These are phyloP conservation scores for Tuber aestivum DNA, from an alignment of 495 filamentous ascomycete species.

Conservation along the genomic window DNA sequence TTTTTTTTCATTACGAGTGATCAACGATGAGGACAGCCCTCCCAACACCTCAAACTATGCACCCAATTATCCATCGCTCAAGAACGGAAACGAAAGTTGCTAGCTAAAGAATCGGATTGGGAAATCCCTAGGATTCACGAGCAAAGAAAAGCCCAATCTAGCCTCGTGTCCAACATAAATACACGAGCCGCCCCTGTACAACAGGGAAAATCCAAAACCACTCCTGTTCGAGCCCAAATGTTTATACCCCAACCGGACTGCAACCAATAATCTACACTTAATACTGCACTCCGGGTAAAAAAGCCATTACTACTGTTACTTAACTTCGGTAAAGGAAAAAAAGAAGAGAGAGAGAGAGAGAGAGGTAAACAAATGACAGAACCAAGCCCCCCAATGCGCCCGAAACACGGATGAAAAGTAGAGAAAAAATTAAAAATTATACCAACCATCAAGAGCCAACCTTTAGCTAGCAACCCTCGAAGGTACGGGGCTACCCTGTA, in stretches of 20 bases:
- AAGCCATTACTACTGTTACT: not conserved
- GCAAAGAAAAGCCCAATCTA: not conserved
- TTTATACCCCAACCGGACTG: not conserved
- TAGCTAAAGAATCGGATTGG: not conserved
- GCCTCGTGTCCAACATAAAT: not conserved
- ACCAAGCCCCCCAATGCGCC: slow-evolving; percentile 2
- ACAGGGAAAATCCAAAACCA: not conserved
- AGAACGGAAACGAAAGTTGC: not conserved
- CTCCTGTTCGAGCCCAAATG: not conserved
- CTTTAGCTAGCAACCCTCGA: not conserved
- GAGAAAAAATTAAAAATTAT: not conserved
- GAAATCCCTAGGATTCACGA: not conserved
- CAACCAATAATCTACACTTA: not conserved
- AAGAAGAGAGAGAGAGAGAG: not conserved
- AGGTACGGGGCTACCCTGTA: not conserved
- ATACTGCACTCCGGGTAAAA: not conserved
- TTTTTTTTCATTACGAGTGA: not conserved
- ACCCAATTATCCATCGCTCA: not conserved
- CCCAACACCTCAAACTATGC: not conserved
- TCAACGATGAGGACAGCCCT: not conserved
- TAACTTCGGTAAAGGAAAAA: not conserved
- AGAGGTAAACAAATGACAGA: not conserved
- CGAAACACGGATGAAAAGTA: not conserved
- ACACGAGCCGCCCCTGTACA: not conserved
- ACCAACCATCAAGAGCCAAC: not conserved